Base-by-base conservation (phyloP, 129 eudicot species). In the Deinandra increscens region DNA sequence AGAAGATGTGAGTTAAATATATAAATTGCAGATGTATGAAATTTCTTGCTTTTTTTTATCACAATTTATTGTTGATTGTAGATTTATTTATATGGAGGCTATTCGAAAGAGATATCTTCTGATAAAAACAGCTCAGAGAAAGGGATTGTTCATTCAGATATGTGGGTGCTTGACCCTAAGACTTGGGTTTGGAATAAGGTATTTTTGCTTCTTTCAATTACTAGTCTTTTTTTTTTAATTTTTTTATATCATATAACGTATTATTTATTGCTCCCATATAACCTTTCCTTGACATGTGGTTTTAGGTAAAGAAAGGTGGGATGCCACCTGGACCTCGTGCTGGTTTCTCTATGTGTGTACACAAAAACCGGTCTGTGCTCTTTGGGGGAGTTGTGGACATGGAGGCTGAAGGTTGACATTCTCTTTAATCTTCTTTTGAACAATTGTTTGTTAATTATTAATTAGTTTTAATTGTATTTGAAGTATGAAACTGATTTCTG, bases 101-200 rank as follows among this genome's bases (percentile, higher is more conserved):
- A 92, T 62, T 89, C 91, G 12, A 92, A 92, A 82, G 98, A 82
- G 78, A 84, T 89, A 73, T 82, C 91, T 48, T 79, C 95, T 44
- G 98, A 92, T 74, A 88, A 91, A 66, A 92, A 80, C 67, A 74
- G 78, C 70, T 84, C 96, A 23, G 98, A 92, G 77, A 92, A 89
- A 81, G 98, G 98, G 75, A 68, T 84, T 41, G 98, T 92, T 78
- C 98, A 92, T 70, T 80, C 96, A 15, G 98, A 92, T 72, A 92
- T 92, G 96, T 92, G 95, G 95, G 79, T 84, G 67, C 96, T 92
- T 73, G 95, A 92, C 77, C 98, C 98, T 56, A 92, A 80, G 83
- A 92, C 95, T 73, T 92, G 98, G 98, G 91, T 88, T 36, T 92
- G 98, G 98, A 92, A 86, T 81, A 92, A 89, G 98, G 98, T 92